Conservation (phyloP, 306 rosid genomes). For the Pyrus pyrifolia region DNA sequence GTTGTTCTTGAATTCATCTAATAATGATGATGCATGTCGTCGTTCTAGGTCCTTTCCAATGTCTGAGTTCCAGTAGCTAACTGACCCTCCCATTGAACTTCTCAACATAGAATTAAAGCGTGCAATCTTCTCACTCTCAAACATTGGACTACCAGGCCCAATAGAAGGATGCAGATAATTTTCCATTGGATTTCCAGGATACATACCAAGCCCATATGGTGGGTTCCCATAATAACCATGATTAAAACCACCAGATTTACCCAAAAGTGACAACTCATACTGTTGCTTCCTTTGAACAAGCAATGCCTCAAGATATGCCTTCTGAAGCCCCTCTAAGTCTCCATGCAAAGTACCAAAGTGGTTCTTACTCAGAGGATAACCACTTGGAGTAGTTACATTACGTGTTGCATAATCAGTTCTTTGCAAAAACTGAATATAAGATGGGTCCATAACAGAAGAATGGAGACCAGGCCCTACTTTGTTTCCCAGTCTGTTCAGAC, state of each 20-base stretch:
- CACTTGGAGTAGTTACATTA: constrained; percentile 41
- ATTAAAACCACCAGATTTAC: constrained; percentile 51
- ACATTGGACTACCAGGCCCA: constrained; percentile 52
- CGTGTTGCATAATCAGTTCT: constrained; percentile 47
- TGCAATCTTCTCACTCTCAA: constrained; percentile 53
- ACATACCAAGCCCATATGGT: constrained; percentile 53
- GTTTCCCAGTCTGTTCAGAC: constrained; percentile 34
- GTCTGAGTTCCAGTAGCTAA: constrained; percentile 54
- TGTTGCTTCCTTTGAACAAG: constrained; percentile 75
- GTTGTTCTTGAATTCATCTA: constrained; percentile 92
- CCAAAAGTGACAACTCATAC: constrained; percentile 59
- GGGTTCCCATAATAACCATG: constrained; percentile 51
- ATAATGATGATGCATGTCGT: constrained; percentile 54
- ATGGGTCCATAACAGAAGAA: constrained; percentile 46
- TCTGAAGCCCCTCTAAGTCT: constrained; percentile 60
- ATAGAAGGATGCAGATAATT: constrained; percentile 48
- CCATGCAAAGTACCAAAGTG: constrained; percentile 48
- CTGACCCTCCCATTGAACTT: constrained; percentile 58
- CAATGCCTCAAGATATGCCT: constrained; percentile 66
- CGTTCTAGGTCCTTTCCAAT: constrained; percentile 51
- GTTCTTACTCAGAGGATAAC: constrained; percentile 48
- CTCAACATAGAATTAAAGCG: constrained; percentile 53
- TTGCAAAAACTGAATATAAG: constrained; percentile 42
- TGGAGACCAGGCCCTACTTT: constrained; percentile 40
- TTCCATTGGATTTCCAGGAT: constrained; percentile 49